Conservation (phyloP, 805 yeast species). For the Candida argentea region DNA sequence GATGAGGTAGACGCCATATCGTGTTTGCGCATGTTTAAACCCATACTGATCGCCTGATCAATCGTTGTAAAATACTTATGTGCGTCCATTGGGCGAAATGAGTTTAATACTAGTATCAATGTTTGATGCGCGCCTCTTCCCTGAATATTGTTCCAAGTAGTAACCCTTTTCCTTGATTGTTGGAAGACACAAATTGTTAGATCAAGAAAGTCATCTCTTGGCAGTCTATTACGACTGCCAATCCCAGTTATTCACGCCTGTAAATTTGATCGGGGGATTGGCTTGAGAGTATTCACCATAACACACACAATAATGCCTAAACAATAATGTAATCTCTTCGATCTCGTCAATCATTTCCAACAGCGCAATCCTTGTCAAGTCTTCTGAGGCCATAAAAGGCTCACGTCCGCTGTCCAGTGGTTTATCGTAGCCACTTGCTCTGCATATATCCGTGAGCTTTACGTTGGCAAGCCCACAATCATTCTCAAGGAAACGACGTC, state of each 20-base stretch:
- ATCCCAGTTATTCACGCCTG: constrained; percentile 4
- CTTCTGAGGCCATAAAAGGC: constrained; percentile 36
- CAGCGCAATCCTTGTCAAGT: constrained; percentile 33
- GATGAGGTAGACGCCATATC: no score
- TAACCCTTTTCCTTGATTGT: no score
- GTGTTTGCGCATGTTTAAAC: no score
- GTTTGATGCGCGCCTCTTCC: no score
- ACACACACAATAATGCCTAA: constrained; percentile 49
- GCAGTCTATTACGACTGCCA: no score
- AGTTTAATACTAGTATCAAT: no score
- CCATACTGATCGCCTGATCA: no score
- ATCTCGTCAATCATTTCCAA: constrained; percentile 67
- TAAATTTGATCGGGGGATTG: constrained; percentile 1
- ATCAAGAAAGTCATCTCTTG: no score
- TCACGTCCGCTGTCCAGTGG: constrained; percentile 10
- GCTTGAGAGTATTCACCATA: constrained; percentile 13
- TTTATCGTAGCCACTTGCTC: constrained; percentile 25
- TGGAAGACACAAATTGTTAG: no score
- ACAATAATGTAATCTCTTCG: constrained; percentile 56
- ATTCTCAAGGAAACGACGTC: constrained; percentile 13
- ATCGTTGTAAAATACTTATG: no score
- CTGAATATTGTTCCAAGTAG: no score
- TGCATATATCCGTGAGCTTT: constrained; percentile 37
- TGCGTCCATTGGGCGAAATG: no score
- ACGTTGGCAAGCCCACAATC: constrained; percentile 18